These are phyloP conservation scores for Vaccinium darrowii DNA, from an alignment of 148 eudicot genomes.

Conservation along the genomic window DNA sequence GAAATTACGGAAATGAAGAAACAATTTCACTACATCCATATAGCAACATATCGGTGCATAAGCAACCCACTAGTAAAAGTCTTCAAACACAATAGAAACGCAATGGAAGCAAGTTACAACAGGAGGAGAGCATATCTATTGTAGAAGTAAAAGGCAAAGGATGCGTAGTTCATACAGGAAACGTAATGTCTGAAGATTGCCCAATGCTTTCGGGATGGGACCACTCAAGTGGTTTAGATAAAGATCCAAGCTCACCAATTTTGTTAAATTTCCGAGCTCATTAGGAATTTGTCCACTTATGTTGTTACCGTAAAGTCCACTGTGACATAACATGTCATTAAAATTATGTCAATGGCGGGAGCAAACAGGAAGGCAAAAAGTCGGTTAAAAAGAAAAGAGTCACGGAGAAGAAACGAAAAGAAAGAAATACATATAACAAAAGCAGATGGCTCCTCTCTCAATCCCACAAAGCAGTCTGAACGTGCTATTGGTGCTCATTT, in stretches of 20 bases:
- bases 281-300: conserved; percentile 65
- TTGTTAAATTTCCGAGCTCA: conserved; percentile 76
- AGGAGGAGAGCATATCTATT: background rate
- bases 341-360: background rate
- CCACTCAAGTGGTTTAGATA: conserved; percentile 64
- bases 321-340: conserved; percentile 27
- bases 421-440: background rate
- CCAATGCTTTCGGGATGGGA: conserved; percentile 62
- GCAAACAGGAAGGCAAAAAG: background rate
- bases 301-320: conserved; percentile 77
- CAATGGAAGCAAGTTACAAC: background rate
- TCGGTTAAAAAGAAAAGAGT: background rate
- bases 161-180: conserved; percentile 59
- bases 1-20: background rate
- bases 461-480: background rate
- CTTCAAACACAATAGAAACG: background rate
- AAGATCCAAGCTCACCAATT: conserved; percentile 86
- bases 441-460: background rate
- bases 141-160: background rate
- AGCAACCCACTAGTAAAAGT: background rate
- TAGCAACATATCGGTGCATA: background rate
- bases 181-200: conserved; percentile 59
- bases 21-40: background rate
- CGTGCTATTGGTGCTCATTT: background rate
- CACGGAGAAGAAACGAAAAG: background rate